phyloP scores from a whole-genome alignment of 163 green algal genomes.

The Prototheca stagnorum region DNA sequence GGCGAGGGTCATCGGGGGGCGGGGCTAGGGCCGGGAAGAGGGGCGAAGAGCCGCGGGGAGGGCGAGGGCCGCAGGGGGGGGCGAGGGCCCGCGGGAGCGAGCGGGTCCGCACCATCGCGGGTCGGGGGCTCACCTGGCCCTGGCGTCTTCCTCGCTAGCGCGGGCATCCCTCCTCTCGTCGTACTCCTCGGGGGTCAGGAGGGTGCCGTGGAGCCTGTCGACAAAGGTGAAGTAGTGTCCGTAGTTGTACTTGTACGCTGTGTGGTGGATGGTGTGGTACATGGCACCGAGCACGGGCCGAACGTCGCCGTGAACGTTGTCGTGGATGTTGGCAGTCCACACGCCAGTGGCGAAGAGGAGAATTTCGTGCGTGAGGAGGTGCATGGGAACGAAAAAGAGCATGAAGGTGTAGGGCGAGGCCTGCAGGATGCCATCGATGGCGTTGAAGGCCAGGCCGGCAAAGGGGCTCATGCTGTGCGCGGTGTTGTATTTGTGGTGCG shows the following conservation, averaged over 20 bases:
- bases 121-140: neutral
- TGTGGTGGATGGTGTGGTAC: slow-evolving; percentile 95
- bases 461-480: slow-evolving; percentile 39
- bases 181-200: slow-evolving; percentile 47
- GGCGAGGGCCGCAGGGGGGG: no score
- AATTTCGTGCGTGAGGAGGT: slow-evolving; percentile 82
- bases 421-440: slow-evolving; percentile 78
- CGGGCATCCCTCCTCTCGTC: neutral
- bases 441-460: slow-evolving; percentile 79
- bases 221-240: slow-evolving; percentile 86
- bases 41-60: neutral
- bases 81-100: no score
- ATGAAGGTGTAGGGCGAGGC: slow-evolving; percentile 63
- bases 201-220: slow-evolving; percentile 65
- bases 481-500: slow-evolving; percentile 98
- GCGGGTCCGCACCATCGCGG: no score
- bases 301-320: slow-evolving; percentile 15
- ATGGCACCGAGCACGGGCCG: slow-evolving; percentile 79
- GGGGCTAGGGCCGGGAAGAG: no score
- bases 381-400: slow-evolving; percentile 75
- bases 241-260: slow-evolving; percentile 86
- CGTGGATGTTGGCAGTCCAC: slow-evolving; percentile 94
- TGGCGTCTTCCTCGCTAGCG: neutral
- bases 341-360: slow-evolving; percentile 82
- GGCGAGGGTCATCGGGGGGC: no score